Conservation (phyloP, 805 yeast genomes). For the Candida maltosa region DNA sequence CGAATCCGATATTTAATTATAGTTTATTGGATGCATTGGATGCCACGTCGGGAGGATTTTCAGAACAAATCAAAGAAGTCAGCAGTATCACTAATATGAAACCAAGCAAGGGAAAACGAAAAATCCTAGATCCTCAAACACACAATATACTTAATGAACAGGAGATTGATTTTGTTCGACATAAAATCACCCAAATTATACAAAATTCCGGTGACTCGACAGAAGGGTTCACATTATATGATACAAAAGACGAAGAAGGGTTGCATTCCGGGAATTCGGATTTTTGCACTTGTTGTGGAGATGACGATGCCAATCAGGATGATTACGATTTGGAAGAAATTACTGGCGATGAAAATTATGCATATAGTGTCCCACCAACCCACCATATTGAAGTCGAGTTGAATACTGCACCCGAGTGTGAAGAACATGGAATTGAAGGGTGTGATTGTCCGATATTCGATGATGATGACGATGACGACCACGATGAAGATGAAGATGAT, state of each 20-base stretch:
- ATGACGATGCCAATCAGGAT: slow-evolving; percentile 20
- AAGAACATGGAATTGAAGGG: slow-evolving; percentile 21
- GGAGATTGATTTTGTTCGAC: slow-evolving; percentile 26
- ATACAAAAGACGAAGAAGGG: slow-evolving; percentile 38
- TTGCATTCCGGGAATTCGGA: slow-evolving; percentile 31
- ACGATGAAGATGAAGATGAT: slow-evolving; percentile 13
- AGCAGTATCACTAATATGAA: not conserved
- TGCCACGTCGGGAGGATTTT: slow-evolving; percentile 18
- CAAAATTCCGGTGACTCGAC: slow-evolving; percentile 3
- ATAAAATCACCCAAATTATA: slow-evolving; percentile 23
- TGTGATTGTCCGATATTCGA: slow-evolving; percentile 23
- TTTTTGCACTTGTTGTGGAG: slow-evolving; percentile 9
- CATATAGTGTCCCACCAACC: slow-evolving; percentile 24
- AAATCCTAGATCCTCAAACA: not conserved
- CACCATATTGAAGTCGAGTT: slow-evolving; percentile 43
- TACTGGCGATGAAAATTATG: slow-evolving; percentile 21
- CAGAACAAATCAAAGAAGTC: slow-evolving; percentile 4
- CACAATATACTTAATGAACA: slow-evolving; percentile 17
- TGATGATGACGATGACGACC: slow-evolving; percentile 12
- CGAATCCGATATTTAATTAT: slow-evolving; percentile 21
- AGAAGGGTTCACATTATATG: slow-evolving; percentile 31
- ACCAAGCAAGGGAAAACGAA: not conserved
- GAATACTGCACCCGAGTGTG: slow-evolving; percentile 31
- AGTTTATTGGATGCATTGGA: slow-evolving; percentile 30
- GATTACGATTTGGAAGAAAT: slow-evolving; percentile 39